Percentiles rank a stretch among this genome's conserved stretches.
Evolutionary conservation across 1,284 basidiomycete genomes (phyloP).

Genomic region (Xerocomus cyaneibrunnescens): DNA sequence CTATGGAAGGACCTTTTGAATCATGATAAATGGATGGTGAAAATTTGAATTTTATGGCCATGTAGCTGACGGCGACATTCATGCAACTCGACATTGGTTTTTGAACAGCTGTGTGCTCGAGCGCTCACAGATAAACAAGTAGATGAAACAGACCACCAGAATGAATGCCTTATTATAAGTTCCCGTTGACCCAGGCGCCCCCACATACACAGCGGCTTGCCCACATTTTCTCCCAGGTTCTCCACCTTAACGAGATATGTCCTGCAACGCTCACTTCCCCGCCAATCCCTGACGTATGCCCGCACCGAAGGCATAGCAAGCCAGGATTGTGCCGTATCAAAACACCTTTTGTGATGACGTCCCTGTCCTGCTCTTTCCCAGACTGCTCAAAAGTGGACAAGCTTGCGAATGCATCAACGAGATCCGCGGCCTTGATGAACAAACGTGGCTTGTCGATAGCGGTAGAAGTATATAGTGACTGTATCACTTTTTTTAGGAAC

Average conservation of each 20-base stretch:
- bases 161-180: conserved; percentile 8
- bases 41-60: too few species aligned
- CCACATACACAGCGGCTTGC: conserved; percentile 62
- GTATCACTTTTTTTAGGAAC: conserved; percentile 44
- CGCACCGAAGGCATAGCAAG: conserved; percentile 59
- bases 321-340: conserved; percentile 40
- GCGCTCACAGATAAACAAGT: not conserved
- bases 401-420: conserved; percentile 56
- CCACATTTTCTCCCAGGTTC: conserved; percentile 63
- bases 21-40: too few species aligned
- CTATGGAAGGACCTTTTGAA: too few species aligned
- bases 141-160: conserved; percentile 9
- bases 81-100: not conserved
- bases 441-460: conserved; percentile 60
- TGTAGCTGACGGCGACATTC: not conserved
- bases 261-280: conserved; percentile 32
- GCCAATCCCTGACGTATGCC: conserved; percentile 51
- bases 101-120: too few species aligned
- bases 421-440: conserved; percentile 67
- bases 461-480: conserved; percentile 46
- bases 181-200: conserved; percentile 52
- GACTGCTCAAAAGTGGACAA: conserved; percentile 31
- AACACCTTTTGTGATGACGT: conserved; percentile 60
- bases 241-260: conserved; percentile 49
- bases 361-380: conserved; percentile 46